phyloP scores from a whole-genome alignment of 306 rosid genomes.

The Cucurbita maxima region DNA sequence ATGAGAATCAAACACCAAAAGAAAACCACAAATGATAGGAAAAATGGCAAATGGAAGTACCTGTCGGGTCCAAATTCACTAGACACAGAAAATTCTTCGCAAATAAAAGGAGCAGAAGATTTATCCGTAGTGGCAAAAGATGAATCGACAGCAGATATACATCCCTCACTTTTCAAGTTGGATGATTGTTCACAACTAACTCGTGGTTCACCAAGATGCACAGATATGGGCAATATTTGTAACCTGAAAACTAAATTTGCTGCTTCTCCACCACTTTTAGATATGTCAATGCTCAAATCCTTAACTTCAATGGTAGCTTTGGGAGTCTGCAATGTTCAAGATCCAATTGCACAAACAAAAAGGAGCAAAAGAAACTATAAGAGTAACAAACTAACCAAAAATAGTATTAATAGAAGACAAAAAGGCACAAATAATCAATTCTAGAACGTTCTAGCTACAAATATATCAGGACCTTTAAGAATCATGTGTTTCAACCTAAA shows the following conservation, averaged over 20 bases:
- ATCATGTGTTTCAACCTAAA: neutral
- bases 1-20: neutral
- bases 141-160: constrained; percentile 40
- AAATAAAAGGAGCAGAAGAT: constrained; percentile 48
- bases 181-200: constrained; percentile 49
- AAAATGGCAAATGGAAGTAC: constrained; percentile 23
- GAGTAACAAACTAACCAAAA: neutral
- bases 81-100: constrained; percentile 61
- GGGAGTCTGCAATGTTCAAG: constrained; percentile 56
- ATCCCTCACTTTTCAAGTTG: constrained; percentile 41
- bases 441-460: neutral
- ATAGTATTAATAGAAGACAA: neutral
- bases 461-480: neutral
- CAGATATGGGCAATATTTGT: constrained; percentile 51
- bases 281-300: constrained; percentile 68
- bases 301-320: constrained; percentile 67
- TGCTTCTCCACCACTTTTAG: constrained; percentile 59
- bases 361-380: constrained; percentile 1
- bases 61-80: constrained; percentile 92
- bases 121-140: constrained; percentile 38
- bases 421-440: neutral
- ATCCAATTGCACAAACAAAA: constrained; percentile 15
- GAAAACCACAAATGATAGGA: constrained; percentile 1
- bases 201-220: constrained; percentile 70
- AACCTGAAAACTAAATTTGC: constrained; percentile 68